Percentiles rank a stretch among this genome's conserved stretches.
These are phyloP conservation scores for Magnaporthiopsis poae DNA, from an alignment of 2,329 filamentous ascomycete species.

Conservation along the genomic window DNA sequence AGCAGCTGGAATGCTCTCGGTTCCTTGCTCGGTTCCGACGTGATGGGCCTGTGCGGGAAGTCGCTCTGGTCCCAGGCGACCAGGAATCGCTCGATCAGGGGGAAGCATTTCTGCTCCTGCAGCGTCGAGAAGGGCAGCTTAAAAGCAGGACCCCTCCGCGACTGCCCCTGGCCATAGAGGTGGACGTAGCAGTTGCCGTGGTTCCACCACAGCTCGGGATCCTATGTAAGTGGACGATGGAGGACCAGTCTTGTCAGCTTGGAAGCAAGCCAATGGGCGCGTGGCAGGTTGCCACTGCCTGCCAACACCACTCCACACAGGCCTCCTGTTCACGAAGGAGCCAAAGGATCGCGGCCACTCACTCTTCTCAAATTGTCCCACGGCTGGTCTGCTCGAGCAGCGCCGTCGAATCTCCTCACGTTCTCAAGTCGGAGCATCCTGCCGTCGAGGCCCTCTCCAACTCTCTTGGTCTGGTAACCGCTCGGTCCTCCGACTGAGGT, in stretches of 20 bases:
- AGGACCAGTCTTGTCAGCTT: background rate
- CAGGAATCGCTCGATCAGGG: conserved; percentile 47
- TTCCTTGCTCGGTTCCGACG: conserved; percentile 6
- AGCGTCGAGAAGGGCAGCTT: conserved; percentile 51
- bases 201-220: conserved; percentile 59
- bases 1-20: conserved; percentile 13
- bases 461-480: conserved; percentile 2
- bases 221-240: conserved; percentile 35
- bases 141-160: conserved; percentile 57
- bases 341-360: conserved; percentile 17
- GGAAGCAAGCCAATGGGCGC: background rate
- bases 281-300: background rate
- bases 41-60: conserved; percentile 13
- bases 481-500: conserved; percentile 13
- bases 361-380: conserved; percentile 42
- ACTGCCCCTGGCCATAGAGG: conserved; percentile 56
- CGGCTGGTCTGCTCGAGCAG: conserved; percentile 28
- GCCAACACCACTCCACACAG: background rate
- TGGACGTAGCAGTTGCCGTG: conserved; percentile 62
- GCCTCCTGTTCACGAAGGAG: background rate
- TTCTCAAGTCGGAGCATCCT: conserved; percentile 8
- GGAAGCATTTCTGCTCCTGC: conserved; percentile 46
- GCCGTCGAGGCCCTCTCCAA: conserved; percentile 18
- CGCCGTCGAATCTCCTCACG: conserved; percentile 43
- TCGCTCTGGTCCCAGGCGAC: conserved; percentile 18